A percentile compares a stretch with the other conserved stretches of the same genome.
Evolutionary conservation across 495 filamentous ascomycete species (phyloP).

Genomic region (Cercophora newfieldiana): DNA sequence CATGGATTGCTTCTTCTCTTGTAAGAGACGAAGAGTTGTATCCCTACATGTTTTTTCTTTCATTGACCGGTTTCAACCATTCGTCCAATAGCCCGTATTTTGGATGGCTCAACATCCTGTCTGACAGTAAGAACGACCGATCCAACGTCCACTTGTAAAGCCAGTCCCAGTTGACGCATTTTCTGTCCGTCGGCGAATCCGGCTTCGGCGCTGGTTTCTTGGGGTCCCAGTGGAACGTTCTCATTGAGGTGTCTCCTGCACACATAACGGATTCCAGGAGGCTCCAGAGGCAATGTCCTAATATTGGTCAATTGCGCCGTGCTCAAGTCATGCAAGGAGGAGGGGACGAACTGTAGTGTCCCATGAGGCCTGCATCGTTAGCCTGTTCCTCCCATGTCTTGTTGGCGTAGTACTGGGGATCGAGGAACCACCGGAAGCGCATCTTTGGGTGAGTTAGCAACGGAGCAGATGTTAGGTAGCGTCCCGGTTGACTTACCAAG

Average conservation of each 20-base stretch:
- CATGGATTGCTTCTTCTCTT: neutral
- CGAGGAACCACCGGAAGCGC: slow-evolving; percentile 17
- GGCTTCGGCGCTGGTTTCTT: slow-evolving; percentile 7
- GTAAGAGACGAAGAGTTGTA: neutral
- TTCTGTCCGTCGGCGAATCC: slow-evolving; percentile 16
- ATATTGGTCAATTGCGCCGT: neutral
- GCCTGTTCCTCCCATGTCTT: slow-evolving; percentile 19
- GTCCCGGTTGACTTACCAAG: neutral
- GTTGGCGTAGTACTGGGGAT: slow-evolving; percentile 20
- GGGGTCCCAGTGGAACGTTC: slow-evolving; percentile 19
- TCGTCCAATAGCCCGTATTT: slow-evolving; percentile 13
- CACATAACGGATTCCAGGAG: slow-evolving; percentile 18
- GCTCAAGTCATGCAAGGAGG: neutral
- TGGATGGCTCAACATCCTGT: slow-evolving; percentile 10
- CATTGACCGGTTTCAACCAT: slow-evolving; percentile 1
- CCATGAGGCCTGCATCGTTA: neutral
- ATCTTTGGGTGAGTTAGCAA: slow-evolving; percentile 9
- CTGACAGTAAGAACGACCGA: slow-evolving; percentile 15
- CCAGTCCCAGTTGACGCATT: slow-evolving; percentile 20
- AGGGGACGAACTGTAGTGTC: slow-evolving; percentile 12
- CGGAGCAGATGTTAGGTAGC: no score
- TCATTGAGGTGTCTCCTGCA: slow-evolving; percentile 17
- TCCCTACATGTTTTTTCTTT: neutral
- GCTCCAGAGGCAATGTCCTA: slow-evolving; percentile 20
- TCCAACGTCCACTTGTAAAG: slow-evolving; percentile 13